A percentile compares a stretch with the other conserved stretches of the same genome.
Conservation (phyloP, 2,329 filamentous ascomycete genomes). For the Fusarium globosum region DNA sequence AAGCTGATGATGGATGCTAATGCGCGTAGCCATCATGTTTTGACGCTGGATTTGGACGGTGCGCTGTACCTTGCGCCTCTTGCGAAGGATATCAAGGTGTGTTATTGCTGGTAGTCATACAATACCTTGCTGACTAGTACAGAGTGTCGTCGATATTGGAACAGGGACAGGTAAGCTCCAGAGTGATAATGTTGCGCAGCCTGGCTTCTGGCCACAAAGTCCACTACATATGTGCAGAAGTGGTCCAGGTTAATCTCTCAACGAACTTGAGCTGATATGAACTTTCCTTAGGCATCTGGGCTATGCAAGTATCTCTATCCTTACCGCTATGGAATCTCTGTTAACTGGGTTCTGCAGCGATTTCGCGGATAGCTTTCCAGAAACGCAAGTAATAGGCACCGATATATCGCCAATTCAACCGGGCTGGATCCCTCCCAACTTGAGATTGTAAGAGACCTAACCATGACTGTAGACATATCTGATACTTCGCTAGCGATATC, state of each 20-base stretch:
- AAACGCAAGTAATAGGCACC: slow-evolving; percentile 22
- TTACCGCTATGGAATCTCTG: no score
- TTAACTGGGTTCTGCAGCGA: background rate
- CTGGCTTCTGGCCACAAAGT: no score
- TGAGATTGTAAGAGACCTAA: background rate
- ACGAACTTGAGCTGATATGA: no score
- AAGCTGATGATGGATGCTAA: accelerated
- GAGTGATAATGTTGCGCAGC: no score
- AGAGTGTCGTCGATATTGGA: slow-evolving; percentile 29
- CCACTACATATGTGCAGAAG: no score
- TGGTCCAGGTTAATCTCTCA: no score
- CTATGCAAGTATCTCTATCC: slow-evolving; percentile 9
- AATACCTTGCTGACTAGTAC: background rate
- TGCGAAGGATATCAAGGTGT: slow-evolving; percentile 8
- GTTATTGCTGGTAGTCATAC: no score
- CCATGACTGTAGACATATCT: accelerated
- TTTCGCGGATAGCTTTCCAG: slow-evolving; percentile 23
- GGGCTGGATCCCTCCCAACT: slow-evolving; percentile 23
- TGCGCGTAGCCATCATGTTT: slow-evolving; percentile 18
- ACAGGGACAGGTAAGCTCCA: slow-evolving; percentile 17
- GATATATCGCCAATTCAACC: slow-evolving; percentile 34
- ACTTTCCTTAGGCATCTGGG: slow-evolving; percentile 20
- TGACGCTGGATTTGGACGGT: slow-evolving; percentile 23
- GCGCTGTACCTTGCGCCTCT: slow-evolving; percentile 16
- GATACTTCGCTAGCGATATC: slow-evolving; percentile 4